Evolutionary conservation across 108 stramenopile species (phyloP), one percentile per base, ranked within the genome.

Genomic region (Poteriospumella lacustris): DNA sequence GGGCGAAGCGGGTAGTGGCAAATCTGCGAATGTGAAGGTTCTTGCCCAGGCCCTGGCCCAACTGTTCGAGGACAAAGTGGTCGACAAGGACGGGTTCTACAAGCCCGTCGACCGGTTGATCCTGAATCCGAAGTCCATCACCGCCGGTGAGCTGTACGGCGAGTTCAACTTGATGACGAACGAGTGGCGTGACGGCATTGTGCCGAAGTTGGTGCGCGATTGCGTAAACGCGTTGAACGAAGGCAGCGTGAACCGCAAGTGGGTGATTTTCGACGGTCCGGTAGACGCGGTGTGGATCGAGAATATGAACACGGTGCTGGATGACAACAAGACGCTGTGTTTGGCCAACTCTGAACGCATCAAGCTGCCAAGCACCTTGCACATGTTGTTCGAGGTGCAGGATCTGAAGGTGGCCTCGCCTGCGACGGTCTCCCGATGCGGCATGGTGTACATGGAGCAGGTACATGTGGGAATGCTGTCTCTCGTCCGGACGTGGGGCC

Each of bases 261-360:
- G 89, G 89, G 82, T 88, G 15, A 26, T 89, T 15, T 88, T 89
- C 58, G 89, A 89, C 67, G 89, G 89, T 1, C 89, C 89, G 1
- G 89, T 89, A 28, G 89, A 89, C 39, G 89, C 89, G 31, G 82
- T 89, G 31, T 89, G 89, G 89, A 89, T 89, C 70, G 89, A 89
- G 73, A 89, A 89, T 83, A 89, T 89, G 89, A 89, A 89, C 58
- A 89, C 89, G 2, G 89, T 78, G 26, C 81, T 89, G 40, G 89
- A 89, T 58, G 89, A 89, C 56, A 89, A 89, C 80, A 89, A 89
- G 81, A 88, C 82, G 67, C 86, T 89, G 24, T 89, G 89, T 72
- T 44, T 89, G 44, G 85, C 87, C 41, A 88, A 88, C 81, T 85
- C 84, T 9, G 87, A 89, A 82, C 84, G 87, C 43, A 88, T 88